A percentile compares a stretch with the other conserved stretches of the same genome.
phyloP scores from a whole-genome alignment of 768 basidiomycete species.

The Tulasnella sp. region DNA sequence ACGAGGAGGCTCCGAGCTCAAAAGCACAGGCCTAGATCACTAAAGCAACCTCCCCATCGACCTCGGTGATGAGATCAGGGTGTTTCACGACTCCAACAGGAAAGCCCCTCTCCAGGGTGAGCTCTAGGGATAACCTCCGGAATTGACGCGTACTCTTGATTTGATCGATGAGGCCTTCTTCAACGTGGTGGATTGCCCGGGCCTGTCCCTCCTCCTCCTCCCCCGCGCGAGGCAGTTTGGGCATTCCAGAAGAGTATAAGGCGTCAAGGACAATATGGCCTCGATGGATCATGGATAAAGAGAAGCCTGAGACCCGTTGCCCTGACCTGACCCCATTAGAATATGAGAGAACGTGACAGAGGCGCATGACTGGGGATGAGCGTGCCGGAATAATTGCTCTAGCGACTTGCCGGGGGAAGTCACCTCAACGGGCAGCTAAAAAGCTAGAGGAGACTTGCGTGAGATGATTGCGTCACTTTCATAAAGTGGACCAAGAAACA shows the following conservation, averaged over 20 bases:
- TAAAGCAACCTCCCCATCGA: slow-evolving; percentile 66
- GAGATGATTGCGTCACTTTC: background rate
- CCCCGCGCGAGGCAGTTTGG: slow-evolving; percentile 62
- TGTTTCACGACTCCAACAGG: slow-evolving; percentile 86
- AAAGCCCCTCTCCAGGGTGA: slow-evolving; percentile 51
- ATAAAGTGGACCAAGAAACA: slow-evolving; percentile 17
- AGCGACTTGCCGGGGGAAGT: too few relatives aligned
- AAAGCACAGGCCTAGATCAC: slow-evolving; percentile 63
- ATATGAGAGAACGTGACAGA: too few relatives aligned
- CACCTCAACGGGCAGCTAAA: slow-evolving; percentile 95
- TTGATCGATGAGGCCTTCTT: slow-evolving; percentile 73
- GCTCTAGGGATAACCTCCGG: slow-evolving; percentile 77
- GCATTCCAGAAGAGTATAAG: background rate
- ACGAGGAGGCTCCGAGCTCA: slow-evolving; percentile 73
- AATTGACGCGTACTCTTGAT: slow-evolving; percentile 67
- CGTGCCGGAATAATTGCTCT: background rate
- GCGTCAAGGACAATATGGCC: slow-evolving; percentile 4
- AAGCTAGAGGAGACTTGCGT: slow-evolving; percentile 45
- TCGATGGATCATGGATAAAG: too few relatives aligned
- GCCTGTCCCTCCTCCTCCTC: slow-evolving; percentile 74
- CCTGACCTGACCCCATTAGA: slow-evolving; percentile 27
- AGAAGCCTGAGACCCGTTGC: background rate
- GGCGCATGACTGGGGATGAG: too few relatives aligned
- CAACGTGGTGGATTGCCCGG: slow-evolving; percentile 81
- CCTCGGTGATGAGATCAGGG: slow-evolving; percentile 73